Evolutionary conservation across 768 basidiomycete genomes (phyloP).

Genomic region (Russula compacta): DNA sequence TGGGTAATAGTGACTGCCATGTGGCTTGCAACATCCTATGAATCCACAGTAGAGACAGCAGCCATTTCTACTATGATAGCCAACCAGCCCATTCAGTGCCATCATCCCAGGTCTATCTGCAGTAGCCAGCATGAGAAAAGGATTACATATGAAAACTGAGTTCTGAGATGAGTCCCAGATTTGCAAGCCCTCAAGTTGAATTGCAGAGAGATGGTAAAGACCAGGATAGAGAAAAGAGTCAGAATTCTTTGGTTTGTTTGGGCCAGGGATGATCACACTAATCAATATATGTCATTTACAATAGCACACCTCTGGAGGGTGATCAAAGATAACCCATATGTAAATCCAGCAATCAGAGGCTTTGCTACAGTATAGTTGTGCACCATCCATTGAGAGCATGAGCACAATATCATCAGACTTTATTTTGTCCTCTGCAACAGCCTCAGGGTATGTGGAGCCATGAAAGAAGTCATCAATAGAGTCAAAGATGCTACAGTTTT

Average conservation of each 20-base stretch:
- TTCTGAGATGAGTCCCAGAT: conserved; percentile 21
- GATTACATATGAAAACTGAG: background rate
- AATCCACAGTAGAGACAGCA: conserved; percentile 26
- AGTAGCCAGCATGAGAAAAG: conserved; percentile 17
- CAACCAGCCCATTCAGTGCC: conserved; percentile 28
- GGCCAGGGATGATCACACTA: conserved; percentile 28
- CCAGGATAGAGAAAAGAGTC: conserved; percentile 28
- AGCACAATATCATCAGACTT: too few species aligned
- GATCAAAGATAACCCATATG: conserved; percentile 32
- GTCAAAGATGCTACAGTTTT: background rate
- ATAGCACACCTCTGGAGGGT: conserved; percentile 25
- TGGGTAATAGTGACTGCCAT: background rate
- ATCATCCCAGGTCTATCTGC: conserved; percentile 32
- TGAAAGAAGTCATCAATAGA: background rate
- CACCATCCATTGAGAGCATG: background rate
- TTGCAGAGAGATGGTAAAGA: conserved; percentile 27
- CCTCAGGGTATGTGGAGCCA: background rate
- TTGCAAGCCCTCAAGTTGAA: conserved; percentile 23
- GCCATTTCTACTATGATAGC: conserved; percentile 28
- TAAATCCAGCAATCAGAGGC: conserved; percentile 24
- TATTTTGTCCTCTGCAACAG: background rate
- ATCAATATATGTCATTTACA: conserved; percentile 17
- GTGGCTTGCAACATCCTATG: background rate
- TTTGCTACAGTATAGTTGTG: background rate
- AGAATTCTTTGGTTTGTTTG: conserved; percentile 27